Evolutionary conservation across 371 early-diverging fungal species (phyloP).

Genomic region (Funneliformis caledonium): DNA sequence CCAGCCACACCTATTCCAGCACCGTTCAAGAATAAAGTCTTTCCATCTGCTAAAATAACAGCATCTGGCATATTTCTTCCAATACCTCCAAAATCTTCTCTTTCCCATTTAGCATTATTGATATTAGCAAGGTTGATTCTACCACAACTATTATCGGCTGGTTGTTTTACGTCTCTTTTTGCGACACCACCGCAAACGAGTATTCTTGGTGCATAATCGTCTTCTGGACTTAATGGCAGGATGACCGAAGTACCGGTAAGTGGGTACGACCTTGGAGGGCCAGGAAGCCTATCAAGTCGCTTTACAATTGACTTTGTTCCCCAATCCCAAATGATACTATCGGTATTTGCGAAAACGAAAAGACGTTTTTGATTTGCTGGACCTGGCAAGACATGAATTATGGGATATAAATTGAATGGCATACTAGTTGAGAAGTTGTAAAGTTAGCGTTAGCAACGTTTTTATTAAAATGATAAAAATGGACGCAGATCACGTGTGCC

Average conservation of each 20-base stretch:
- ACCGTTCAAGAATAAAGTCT: slow-evolving; percentile 23
- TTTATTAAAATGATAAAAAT: neutral
- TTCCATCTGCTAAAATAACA: slow-evolving; percentile 15
- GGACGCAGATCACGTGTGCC: neutral
- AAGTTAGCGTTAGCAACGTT: neutral
- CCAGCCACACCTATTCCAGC: slow-evolving; percentile 14
- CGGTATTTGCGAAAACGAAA: slow-evolving; percentile 73
- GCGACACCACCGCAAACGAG: slow-evolving; percentile 47
- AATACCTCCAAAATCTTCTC: slow-evolving; percentile 26
- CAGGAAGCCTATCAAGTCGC: slow-evolving; percentile 50
- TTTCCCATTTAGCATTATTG: slow-evolving; percentile 19
- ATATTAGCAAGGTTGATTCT: slow-evolving; percentile 49
- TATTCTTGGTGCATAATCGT: slow-evolving; percentile 42
- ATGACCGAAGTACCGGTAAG: slow-evolving; percentile 54
- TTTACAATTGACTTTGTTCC: slow-evolving; percentile 50
- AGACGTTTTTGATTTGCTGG: slow-evolving; percentile 54
- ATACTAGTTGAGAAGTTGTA: neutral
- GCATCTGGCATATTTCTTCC: slow-evolving; percentile 32
- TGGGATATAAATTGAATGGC: slow-evolving; percentile 22
- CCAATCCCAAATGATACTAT: slow-evolving; percentile 51
- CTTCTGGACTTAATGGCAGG: slow-evolving; percentile 44
- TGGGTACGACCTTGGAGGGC: slow-evolving; percentile 56
- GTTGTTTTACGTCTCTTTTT: slow-evolving; percentile 41
- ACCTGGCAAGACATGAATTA: slow-evolving; percentile 10
- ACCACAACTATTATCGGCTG: slow-evolving; percentile 57